Evolutionary conservation across 495 filamentous ascomycete genomes (phyloP), one percentile per base, ranked within the genome.

Genomic region (Penicillium desertorum): DNA sequence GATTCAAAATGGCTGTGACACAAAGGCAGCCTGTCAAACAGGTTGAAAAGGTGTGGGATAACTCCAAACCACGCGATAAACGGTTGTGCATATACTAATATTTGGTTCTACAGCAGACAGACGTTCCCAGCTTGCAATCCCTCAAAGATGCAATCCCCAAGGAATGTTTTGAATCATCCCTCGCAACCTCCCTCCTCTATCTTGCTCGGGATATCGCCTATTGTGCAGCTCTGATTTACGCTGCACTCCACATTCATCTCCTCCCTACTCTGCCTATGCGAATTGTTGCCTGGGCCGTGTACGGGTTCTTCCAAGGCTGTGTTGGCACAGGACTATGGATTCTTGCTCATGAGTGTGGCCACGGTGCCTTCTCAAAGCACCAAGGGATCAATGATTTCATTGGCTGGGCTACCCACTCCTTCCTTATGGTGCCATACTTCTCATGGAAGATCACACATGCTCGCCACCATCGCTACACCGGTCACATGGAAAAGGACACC

Each of bases 401-500:
- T 55, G 87, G 87, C 27, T 86, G 85, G 82, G 72, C 86, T 54
- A 68, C 76, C 45, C 87, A 90, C 65, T 89, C 86, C 0, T 69
- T 79, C 25, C 75, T 89, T 11, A 75, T 87, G 58, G 86, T 89
- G 5, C 87, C 87, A 1, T 90, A 86, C 74, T 88, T 87, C 74
- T 88, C 85, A 27, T 90, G 87, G 87, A 84, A 88, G 73, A 84
- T 88, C 66, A 87, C 84, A 52, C 87, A 90, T 59, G 81, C 81
- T 62, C 83, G 86, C 57, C 87, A 90, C 70, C 87, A 90, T 76
- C 88, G 81, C 53, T 79, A 79, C 56, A 83, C 83, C 19, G 80
- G 78, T 17, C 76, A 86, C 64, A 80, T 83, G 52, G 79, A 84
- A 30, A 79, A 79, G 63, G 83, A 85, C 54, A 81, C 79, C 45